These are phyloP conservation scores for Exsudoporus floridanus DNA, from an alignment of 1,284 basidiomycete species.

Conservation along the genomic window DNA sequence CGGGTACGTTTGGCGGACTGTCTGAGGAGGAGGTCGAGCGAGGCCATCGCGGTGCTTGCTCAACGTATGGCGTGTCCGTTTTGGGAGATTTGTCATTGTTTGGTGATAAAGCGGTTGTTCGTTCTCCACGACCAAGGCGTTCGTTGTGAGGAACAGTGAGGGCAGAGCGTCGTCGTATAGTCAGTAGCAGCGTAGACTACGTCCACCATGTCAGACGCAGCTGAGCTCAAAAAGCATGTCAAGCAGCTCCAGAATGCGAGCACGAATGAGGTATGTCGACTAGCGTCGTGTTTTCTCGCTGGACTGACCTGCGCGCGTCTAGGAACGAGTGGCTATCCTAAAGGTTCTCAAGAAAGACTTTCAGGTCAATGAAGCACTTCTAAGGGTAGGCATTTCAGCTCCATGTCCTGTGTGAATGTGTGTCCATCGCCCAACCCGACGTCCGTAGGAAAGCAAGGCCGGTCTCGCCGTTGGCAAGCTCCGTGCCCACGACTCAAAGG, in stretches of 20 bases:
- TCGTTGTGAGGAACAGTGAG: background rate
- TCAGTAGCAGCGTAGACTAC: conserved; percentile 25
- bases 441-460: conserved; percentile 79
- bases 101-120: conserved; percentile 5
- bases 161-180: background rate
- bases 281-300: too few species aligned
- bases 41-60: conserved; percentile 38
- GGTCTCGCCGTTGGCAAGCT: conserved; percentile 93
- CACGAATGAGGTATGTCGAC: conserved; percentile 55
- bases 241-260: conserved; percentile 71
- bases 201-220: conserved; percentile 38
- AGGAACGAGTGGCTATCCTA: conserved; percentile 77
- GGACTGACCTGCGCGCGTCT: conserved; percentile 25
- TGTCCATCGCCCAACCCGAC: background rate
- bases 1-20: conserved; percentile 66
- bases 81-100: conserved; percentile 28
- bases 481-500: conserved; percentile 69
- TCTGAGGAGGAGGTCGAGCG: conserved; percentile 64
- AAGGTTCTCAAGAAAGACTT: conserved; percentile 75
- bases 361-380: conserved; percentile 80
- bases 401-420: conserved; percentile 14
- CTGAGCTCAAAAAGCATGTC: conserved; percentile 76
- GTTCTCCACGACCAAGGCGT: background rate
- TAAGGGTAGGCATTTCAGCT: conserved; percentile 70
- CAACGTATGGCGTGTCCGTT: background rate